phyloP scores from a whole-genome alignment of 2,329 filamentous ascomycete species.

The Myriosclerotinia scirpicola region DNA sequence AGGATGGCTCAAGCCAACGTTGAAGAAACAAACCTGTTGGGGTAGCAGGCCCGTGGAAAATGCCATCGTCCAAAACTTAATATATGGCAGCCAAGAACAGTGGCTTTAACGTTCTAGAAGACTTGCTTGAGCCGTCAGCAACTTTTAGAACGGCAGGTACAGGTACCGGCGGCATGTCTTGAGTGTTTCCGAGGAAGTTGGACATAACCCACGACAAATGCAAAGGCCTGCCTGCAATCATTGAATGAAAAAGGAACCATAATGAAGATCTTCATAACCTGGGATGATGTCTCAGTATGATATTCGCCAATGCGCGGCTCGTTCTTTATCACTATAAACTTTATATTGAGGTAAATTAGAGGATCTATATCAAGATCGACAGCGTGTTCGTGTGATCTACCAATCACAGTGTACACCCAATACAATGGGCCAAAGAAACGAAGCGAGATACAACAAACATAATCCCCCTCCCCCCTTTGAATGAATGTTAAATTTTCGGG shows the following conservation, averaged over 20 bases:
- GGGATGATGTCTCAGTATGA: neutral
- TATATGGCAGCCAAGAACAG: neutral
- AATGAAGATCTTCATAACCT: neutral
- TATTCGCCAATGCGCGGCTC: no score
- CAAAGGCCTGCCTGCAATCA: no score
- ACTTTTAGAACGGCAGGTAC: no score
- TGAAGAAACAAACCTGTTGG: neutral
- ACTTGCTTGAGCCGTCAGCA: neutral
- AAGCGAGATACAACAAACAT: no score
- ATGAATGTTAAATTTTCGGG: no score
- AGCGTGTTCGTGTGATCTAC: no score
- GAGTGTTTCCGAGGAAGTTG: no score
- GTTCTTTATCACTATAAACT: neutral
- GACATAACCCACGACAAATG: no score
- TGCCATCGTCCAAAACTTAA: neutral
- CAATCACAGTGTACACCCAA: no score
- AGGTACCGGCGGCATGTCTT: neutral
- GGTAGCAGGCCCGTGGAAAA: neutral
- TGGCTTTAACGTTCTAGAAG: neutral
- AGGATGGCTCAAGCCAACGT: constrained; percentile 6
- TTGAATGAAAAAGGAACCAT: neutral
- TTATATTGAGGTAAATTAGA: neutral
- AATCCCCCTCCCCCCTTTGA: no score
- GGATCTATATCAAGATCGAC: neutral
- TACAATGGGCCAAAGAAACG: neutral